These are phyloP conservation scores for Calophaca sinica DNA, from an alignment of 306 rosid species.

Conservation along the genomic window DNA sequence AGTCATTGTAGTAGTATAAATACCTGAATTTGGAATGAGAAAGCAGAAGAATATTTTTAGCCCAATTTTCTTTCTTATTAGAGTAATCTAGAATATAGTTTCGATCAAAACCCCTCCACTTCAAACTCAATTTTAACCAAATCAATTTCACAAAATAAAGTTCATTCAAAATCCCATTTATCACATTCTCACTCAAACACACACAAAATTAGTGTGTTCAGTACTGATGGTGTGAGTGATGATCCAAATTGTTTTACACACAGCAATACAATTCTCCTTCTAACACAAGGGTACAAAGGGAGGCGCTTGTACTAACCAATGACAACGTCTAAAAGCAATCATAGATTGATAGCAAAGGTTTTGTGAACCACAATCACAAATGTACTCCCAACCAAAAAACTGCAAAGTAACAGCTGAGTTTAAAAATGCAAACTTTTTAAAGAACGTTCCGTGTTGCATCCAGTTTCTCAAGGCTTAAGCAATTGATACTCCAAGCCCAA, in stretches of 20 bases:
- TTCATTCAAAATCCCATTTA: background rate
- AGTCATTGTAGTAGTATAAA: too few species aligned
- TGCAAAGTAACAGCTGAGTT: slow-evolving; percentile 1
- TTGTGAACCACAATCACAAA: background rate
- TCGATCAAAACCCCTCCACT: background rate
- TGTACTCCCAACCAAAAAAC: background rate
- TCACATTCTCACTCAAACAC: background rate
- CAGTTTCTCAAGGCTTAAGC: too few species aligned
- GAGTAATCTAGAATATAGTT: too few species aligned
- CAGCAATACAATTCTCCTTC: slow-evolving; percentile 10
- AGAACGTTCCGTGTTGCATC: slow-evolving; percentile 3
- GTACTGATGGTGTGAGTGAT: background rate
- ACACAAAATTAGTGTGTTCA: background rate
- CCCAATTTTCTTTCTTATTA: too few species aligned
- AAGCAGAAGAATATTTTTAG: too few species aligned
- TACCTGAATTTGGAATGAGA: too few species aligned
- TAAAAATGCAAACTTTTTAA: background rate
- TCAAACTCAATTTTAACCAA: slow-evolving; percentile 15
- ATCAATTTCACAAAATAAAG: background rate
- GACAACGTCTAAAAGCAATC: slow-evolving; percentile 3
- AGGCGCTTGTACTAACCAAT: slow-evolving; percentile 6
- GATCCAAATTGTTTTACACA: background rate
- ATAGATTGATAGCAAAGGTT: slow-evolving; percentile 31
- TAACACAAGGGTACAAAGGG: background rate
- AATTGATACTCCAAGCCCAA: background rate